phyloP scores from a whole-genome alignment of 495 filamentous ascomycete genomes.

The Penicillium parvum region DNA sequence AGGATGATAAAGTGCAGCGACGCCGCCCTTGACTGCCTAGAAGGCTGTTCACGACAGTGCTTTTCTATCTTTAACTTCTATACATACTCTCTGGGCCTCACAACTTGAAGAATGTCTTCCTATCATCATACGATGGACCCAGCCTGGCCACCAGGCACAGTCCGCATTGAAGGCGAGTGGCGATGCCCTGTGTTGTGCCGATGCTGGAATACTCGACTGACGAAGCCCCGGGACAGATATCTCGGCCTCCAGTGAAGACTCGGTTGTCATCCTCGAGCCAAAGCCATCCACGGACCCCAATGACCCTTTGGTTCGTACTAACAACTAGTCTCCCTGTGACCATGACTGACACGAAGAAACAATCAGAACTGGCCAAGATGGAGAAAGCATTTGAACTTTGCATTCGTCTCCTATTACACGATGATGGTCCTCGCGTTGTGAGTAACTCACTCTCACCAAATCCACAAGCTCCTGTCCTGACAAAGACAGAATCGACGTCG shows the following conservation, averaged over 20 bases:
- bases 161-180: slow-evolving; percentile 14
- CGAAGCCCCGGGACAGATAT: slow-evolving; percentile 2
- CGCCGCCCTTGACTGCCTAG: neutral
- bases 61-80: no score
- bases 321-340: neutral
- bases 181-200: neutral
- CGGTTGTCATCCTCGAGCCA: slow-evolving; percentile 17
- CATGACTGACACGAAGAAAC: neutral
- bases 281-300: slow-evolving; percentile 19
- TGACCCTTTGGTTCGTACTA: slow-evolving; percentile 16
- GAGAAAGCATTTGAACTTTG: slow-evolving; percentile 22
- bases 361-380: slow-evolving; percentile 18
- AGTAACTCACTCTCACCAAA: neutral
- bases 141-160: slow-evolving; percentile 21
- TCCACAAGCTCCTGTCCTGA: neutral
- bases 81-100: no score
- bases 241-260: slow-evolving; percentile 1
- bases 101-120: slow-evolving; percentile 3
- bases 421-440: slow-evolving; percentile 21
- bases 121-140: slow-evolving; percentile 7
- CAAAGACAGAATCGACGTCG: slow-evolving; percentile 25
- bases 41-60: neutral
- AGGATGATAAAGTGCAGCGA: neutral
- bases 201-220: neutral
- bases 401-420: slow-evolving; percentile 19